Evolutionary conservation across 2,329 filamentous ascomycete genomes (phyloP).

Genomic region (Cryphonectria nitschkei): DNA sequence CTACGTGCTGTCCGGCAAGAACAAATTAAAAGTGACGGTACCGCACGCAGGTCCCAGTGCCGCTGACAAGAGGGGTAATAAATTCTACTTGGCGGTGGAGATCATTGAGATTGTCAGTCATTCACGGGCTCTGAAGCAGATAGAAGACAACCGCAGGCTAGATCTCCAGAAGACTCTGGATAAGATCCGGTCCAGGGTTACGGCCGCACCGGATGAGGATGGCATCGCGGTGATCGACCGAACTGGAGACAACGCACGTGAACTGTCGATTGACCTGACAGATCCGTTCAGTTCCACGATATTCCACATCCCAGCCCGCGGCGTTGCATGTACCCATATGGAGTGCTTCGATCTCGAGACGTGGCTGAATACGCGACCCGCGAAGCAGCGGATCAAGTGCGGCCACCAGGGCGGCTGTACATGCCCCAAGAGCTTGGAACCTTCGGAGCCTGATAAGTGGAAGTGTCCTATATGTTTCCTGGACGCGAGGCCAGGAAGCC

Average conservation of each 20-base stretch:
- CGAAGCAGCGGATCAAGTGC: constrained; percentile 45
- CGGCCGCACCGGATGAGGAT: constrained; percentile 56
- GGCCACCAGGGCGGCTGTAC: constrained; percentile 41
- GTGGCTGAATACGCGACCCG: constrained; percentile 70
- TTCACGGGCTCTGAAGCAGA: constrained; percentile 46
- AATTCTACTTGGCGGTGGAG: constrained; percentile 73
- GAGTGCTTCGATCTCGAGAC: constrained; percentile 91
- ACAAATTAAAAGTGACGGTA: constrained; percentile 61
- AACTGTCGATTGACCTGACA: constrained; percentile 64
- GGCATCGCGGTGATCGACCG: constrained; percentile 64
- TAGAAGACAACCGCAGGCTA: constrained; percentile 43
- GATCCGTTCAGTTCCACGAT: constrained; percentile 70
- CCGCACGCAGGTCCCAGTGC: constrained; percentile 31
- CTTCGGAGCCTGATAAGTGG: constrained; percentile 72
- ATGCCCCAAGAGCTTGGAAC: constrained; percentile 47
- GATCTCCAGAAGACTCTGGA: constrained; percentile 54
- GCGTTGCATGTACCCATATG: constrained; percentile 70
- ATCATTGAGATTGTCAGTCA: constrained; percentile 61
- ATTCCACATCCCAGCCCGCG: constrained; percentile 73
- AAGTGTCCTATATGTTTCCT: constrained; percentile 80
- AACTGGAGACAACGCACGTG: constrained; percentile 30
- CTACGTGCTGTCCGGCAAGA: constrained; percentile 59
- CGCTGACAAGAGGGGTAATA: constrained; percentile 31
- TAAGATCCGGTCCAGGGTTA: constrained; percentile 57
- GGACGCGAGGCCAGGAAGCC: constrained; percentile 74